Evolutionary conservation across 352 stramenopile species (phyloP), one percentile per base, ranked within the genome.

Genomic region (Phytophthora cryptogea): DNA sequence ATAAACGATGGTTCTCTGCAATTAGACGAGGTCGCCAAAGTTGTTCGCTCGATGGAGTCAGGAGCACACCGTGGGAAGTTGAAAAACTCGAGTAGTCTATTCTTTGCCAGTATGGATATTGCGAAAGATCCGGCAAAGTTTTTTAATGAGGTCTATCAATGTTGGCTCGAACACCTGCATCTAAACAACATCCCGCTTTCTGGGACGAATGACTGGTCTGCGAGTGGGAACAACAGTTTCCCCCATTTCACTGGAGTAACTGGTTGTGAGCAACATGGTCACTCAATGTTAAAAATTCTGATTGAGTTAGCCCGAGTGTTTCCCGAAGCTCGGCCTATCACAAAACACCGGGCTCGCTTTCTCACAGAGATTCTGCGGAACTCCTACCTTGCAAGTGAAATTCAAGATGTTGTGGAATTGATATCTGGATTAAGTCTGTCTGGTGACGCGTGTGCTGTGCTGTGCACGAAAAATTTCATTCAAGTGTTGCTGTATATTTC

Each of bases 111-210:
- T n/a, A 72, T 80, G 17, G 81, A 78, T 47, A 91, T 94, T 48
- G 74, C 79, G 1, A 85, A 84, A 35, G 56, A 78, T 8, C 86
- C 83, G 16, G 48, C 59, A 2, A 68, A 56, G 14, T 91, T 92
- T 58, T 93, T 93, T 57, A 86, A 85, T 49, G 78, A 88, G 10
- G 78, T 92, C 1, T 94, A 92, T 50, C 80, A 93, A 59, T 83
- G 81, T 48, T 94, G 86, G 86, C 68, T 94, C 13, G 82, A 94
- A 35, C 72, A 90, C 55, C 59, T 90, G 16, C 72, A 89, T 42
- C 61, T 88, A 2, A 75, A 68, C 33, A 63, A 71, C 40, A 58
- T 76, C 28, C 68, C 57, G 17, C 56, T 80, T 11, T 72, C 65
- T 33, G 63, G 65, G 58, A 70, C 65, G 5, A 67, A 63, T 9